Evolutionary conservation across 2,329 filamentous ascomycete species (phyloP).

Genomic region (Colletotrichum orchidophilum): DNA sequence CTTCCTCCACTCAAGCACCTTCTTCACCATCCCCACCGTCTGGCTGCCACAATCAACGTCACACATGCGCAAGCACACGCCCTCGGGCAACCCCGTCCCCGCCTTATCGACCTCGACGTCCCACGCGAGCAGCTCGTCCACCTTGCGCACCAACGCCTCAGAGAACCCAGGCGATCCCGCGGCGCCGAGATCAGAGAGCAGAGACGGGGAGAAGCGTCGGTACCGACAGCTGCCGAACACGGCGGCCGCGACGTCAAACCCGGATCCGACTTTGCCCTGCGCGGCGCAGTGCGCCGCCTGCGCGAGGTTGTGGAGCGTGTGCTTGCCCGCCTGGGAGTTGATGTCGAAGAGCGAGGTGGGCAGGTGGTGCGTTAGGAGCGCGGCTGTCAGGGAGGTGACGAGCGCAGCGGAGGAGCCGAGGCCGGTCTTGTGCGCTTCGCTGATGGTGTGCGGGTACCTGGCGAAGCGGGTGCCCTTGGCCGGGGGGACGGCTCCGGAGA

Average conservation of each 20-base stretch:
- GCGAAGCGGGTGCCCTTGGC: slow-evolving; percentile 67
- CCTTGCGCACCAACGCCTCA: slow-evolving; percentile 68
- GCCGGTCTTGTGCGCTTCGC: slow-evolving; percentile 91
- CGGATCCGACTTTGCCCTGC: slow-evolving; percentile 95
- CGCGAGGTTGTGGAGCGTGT: slow-evolving; percentile 86
- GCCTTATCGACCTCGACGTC: slow-evolving; percentile 80
- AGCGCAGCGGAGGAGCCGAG: slow-evolving; percentile 94
- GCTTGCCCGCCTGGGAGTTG: slow-evolving; percentile 59
- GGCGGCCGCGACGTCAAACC: slow-evolving; percentile 93
- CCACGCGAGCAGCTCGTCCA: slow-evolving; percentile 75
- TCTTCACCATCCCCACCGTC: slow-evolving; percentile 95
- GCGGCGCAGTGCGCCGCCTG: slow-evolving; percentile 95
- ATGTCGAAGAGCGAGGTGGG: slow-evolving; percentile 66
- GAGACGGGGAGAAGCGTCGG: slow-evolving; percentile 85
- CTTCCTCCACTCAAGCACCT: slow-evolving; percentile 84
- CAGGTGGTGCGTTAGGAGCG: slow-evolving; percentile 81
- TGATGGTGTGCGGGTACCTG: slow-evolving; percentile 79
- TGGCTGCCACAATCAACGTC: slow-evolving; percentile 95
- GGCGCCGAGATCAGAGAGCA: slow-evolving; percentile 75
- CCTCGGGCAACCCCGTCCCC: slow-evolving; percentile 74
- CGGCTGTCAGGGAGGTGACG: slow-evolving; percentile 85
- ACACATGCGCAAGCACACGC: slow-evolving; percentile 87
- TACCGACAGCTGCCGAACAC: slow-evolving; percentile 94
- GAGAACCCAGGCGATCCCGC: slow-evolving; percentile 74
- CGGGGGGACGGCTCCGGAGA: slow-evolving; percentile 43